These are phyloP conservation scores for Lactarius vividus DNA, from an alignment of 768 basidiomycete species.

Conservation along the genomic window DNA sequence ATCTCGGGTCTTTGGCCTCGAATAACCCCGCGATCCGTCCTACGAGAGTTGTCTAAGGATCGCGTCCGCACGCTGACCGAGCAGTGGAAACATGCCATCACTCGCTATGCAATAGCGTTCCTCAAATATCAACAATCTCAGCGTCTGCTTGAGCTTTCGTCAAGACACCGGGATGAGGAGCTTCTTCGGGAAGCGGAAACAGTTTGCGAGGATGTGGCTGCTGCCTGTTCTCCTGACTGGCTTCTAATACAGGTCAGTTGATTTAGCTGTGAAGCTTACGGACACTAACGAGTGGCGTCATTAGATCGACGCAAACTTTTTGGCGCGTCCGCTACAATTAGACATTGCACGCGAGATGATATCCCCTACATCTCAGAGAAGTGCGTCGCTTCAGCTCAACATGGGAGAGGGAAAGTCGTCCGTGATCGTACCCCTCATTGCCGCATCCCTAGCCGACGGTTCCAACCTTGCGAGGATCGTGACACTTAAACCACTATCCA, in stretches of 20 bases:
- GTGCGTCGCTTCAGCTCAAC: constrained; percentile 49
- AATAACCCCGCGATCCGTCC: constrained; percentile 8
- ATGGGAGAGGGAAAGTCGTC: constrained; percentile 60
- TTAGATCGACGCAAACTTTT: constrained; percentile 47
- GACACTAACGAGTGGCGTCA: background rate
- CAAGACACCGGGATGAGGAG: background rate
- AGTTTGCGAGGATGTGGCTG: background rate
- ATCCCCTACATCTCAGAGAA: constrained; percentile 36
- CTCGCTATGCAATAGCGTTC: constrained; percentile 1
- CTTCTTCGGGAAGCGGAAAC: constrained; percentile 8
- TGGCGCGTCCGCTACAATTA: constrained; percentile 43
- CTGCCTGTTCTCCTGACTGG: constrained; percentile 12
- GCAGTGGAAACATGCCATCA: background rate
- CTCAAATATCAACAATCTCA: constrained; percentile 14
- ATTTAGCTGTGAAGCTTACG: background rate
- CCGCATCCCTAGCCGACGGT: constrained; percentile 42
- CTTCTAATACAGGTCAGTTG: constrained; percentile 18
- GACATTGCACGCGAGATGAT: constrained; percentile 48
- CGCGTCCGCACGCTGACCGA: constrained; percentile 6
- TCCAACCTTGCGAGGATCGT: constrained; percentile 46
- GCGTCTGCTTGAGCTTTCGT: constrained; percentile 14
- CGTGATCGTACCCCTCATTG: constrained; percentile 49
- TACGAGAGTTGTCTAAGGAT: constrained; percentile 30
- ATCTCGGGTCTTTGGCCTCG: constrained; percentile 17
- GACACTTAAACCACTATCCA: constrained; percentile 45